Percentiles rank a stretch among this genome's conserved stretches.
Conservation (phyloP, 2,329 filamentous ascomycete species). For the Botrytis cinerea region DNA sequence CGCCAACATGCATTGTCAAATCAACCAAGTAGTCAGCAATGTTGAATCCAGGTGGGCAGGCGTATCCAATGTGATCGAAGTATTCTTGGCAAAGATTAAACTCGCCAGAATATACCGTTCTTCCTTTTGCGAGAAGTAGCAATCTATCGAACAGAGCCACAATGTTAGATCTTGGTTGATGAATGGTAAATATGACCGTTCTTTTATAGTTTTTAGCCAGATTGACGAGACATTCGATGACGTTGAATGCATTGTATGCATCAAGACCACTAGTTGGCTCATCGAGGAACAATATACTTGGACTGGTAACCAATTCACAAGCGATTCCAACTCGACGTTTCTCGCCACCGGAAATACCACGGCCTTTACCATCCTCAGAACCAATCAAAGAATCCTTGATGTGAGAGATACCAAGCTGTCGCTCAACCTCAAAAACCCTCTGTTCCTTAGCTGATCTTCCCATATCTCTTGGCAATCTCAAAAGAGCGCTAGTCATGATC, state of each 20-base stretch:
- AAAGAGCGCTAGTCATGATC: slow-evolving; percentile 87
- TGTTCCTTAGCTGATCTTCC: slow-evolving; percentile 84
- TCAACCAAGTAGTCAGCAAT: slow-evolving; percentile 98
- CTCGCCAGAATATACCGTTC: slow-evolving; percentile 89
- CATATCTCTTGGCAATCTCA: slow-evolving; percentile 93
- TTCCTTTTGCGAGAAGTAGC: slow-evolving; percentile 85
- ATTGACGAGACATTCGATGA: slow-evolving; percentile 92
- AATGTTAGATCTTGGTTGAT: slow-evolving; percentile 97
- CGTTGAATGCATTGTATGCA: slow-evolving; percentile 97
- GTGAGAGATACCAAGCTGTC: slow-evolving; percentile 89
- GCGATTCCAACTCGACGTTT: slow-evolving; percentile 96
- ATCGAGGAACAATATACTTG: slow-evolving; percentile 94
- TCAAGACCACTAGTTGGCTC: slow-evolving; percentile 96
- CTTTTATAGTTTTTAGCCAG: slow-evolving; percentile 95
- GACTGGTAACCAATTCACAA: slow-evolving; percentile 95
- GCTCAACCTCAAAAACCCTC: slow-evolving; percentile 88
- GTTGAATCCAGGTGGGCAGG: slow-evolving; percentile 95
- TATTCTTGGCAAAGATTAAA: slow-evolving; percentile 87
- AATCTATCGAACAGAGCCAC: slow-evolving; percentile 94
- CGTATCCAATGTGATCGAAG: slow-evolving; percentile 88
- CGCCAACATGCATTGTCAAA: slow-evolving; percentile 91
- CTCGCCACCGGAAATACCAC: slow-evolving; percentile 95
- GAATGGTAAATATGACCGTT: slow-evolving; percentile 97
- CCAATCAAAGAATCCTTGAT: slow-evolving; percentile 96
- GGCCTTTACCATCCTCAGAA: slow-evolving; percentile 89